Evolutionary conservation across 148 eudicot genomes (phyloP).

Genomic region (Hydrangea macrophylla): DNA sequence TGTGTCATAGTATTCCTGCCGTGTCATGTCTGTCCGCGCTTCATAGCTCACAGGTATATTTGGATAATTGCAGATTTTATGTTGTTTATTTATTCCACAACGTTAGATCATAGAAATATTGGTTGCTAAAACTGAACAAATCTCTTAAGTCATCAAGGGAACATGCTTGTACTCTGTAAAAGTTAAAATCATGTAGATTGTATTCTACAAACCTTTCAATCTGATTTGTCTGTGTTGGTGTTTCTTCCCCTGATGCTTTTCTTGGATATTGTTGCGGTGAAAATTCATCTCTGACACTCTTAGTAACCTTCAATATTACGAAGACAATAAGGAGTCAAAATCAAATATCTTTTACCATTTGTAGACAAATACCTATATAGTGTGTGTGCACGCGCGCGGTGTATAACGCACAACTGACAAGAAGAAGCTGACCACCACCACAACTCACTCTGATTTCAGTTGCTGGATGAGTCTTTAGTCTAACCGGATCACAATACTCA

Average conservation of each 20-base stretch:
- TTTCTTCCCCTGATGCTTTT: conserved; percentile 30
- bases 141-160: no score
- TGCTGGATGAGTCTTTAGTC: conserved; percentile 28
- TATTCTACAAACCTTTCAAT: conserved; percentile 47
- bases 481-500: conserved; percentile 34
- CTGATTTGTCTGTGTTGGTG: conserved; percentile 37
- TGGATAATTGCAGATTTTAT: no score
- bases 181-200: neutral
- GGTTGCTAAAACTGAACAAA: no score
- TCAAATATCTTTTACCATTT: no score
- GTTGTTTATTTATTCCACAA: no score
- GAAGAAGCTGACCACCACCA: neutral
- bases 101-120: no score
- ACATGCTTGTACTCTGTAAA: no score
- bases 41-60: no score
- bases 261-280: conserved; percentile 27
- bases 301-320: conserved; percentile 43
- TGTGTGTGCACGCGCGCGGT: no score
- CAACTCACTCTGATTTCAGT: conserved; percentile 50
- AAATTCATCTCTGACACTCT: conserved; percentile 52
- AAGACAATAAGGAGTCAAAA: conserved; percentile 8
- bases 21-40: no score
- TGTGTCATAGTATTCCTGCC: no score
- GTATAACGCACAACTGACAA: neutral
- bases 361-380: no score